Conservation (phyloP, 306 rosid species). For the Prinsepia uniflora region DNA sequence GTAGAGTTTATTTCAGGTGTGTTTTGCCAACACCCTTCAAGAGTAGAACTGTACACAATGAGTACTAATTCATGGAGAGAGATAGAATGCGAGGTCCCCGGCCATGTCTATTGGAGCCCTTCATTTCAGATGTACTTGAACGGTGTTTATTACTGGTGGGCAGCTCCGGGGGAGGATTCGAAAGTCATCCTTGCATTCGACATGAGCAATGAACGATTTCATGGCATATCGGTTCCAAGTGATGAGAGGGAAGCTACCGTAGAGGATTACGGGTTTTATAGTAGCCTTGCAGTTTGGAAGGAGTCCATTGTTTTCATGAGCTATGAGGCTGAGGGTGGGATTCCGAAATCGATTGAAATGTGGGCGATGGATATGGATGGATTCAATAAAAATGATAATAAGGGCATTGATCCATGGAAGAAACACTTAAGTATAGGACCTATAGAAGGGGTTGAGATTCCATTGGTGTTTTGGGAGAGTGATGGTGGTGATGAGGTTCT, state of each 20-base stretch:
- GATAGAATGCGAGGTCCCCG: background rate
- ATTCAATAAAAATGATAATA: background rate
- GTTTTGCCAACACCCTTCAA: slow-evolving; percentile 6
- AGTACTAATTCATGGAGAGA: background rate
- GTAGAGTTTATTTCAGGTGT: no score
- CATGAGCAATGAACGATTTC: no score
- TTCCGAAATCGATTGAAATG: background rate
- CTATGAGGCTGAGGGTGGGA: no score
- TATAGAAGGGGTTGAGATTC: background rate
- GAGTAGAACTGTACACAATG: no score
- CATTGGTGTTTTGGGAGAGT: background rate
- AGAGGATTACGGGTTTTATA: no score
- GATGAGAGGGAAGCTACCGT: no score
- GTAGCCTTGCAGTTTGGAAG: background rate
- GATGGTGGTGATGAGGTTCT: background rate
- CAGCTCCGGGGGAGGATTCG: no score
- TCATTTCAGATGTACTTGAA: no score
- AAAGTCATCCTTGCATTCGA: no score
- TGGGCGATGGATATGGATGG: background rate
- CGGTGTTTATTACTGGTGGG: no score
- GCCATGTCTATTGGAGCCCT: no score
- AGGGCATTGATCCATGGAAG: background rate
- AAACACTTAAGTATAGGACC: background rate
- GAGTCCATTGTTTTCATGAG: background rate
- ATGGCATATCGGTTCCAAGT: no score